A percentile compares a stretch with the other conserved stretches of the same genome.
Conservation (phyloP, 805 yeast genomes). For the Yarrowia hollandica region DNA sequence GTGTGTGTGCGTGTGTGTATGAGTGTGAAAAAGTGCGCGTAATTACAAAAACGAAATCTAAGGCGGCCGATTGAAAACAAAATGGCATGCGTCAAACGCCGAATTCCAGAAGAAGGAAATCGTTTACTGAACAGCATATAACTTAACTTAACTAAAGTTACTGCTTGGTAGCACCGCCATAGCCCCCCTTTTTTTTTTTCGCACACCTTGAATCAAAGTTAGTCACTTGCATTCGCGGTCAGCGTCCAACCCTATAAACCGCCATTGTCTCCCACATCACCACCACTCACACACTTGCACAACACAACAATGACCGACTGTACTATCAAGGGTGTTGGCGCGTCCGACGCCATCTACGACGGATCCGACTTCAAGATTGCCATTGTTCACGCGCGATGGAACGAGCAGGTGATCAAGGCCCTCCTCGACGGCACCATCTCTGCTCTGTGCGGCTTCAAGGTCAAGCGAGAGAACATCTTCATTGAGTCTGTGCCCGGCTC, state of each 20-base stretch:
- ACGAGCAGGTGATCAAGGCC: slow-evolving; percentile 69
- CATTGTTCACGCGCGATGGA: slow-evolving; percentile 97
- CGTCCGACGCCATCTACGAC: slow-evolving; percentile 65
- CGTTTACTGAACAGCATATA: too few species aligned
- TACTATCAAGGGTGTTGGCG: slow-evolving; percentile 75
- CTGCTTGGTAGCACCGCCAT: too few species aligned
- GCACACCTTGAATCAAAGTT: background rate
- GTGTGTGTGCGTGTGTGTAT: too few species aligned
- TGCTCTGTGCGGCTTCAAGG: slow-evolving; percentile 64
- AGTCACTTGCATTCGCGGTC: background rate
- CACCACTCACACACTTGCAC: background rate
- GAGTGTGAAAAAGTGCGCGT: background rate
- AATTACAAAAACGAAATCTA: background rate
- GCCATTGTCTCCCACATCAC: background rate
- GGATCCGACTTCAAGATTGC: slow-evolving; percentile 65
- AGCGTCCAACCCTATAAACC: too few species aligned
- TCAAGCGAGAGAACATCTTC: slow-evolving; percentile 69
- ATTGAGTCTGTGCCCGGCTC: slow-evolving; percentile 93
- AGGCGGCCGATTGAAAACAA: too few species aligned
- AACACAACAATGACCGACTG: slow-evolving; percentile 22
- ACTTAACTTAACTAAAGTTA: too few species aligned
- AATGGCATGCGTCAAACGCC: too few species aligned
- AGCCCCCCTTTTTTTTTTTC: too few species aligned
- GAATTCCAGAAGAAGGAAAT: too few species aligned
- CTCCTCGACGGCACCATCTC: slow-evolving; percentile 74